Evolutionary conservation across 2,329 filamentous ascomycete genomes (phyloP), one percentile per base, ranked within the genome.

Genomic region (Grosmannia serpens): DNA sequence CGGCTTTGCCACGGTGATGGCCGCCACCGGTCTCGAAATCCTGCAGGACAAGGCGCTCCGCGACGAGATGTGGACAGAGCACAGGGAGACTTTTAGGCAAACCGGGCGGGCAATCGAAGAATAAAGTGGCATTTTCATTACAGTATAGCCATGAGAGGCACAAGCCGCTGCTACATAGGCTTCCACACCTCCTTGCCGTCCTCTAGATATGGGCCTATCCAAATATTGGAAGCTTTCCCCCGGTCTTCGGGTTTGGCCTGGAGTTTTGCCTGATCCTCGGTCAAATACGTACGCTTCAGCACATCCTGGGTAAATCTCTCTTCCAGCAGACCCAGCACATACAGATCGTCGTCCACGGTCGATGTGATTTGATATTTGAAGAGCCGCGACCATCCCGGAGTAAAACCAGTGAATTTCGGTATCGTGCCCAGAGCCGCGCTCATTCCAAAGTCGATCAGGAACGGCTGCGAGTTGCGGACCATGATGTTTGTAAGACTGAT

Each of bases 401-500:
- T 20, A 10, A 4, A 4, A 10, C 35, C 10, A 41, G 13, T 10
- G 35, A 7, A 7, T 11, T 41, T 4, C 17, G 4, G 11, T 41
- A 41, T 41, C 10, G 3, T 41, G 35, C 13, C 35, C 35, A 4
- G 3, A 41, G 11, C 5, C 3, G 3, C 35, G 35, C 35, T 41
- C 35, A 41, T 4, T 17, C 35, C 35, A 41, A 63, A 61, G 53
- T 63, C 60, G 35, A 62, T 58, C 29, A 62, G 49, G 7, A 62
- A 29, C 2, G 62, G 52, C 57, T 29, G 27, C 2, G 24, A 31
- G 31, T 46, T 31, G 20, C 31, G 29, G 15, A 62, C n/a, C 47
- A 64, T 56, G 50, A 64, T 53, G 26, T 64, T 63, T 7, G 26
- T 20, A n/a, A 61, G 60, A 27, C 61, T 59, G 27, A 64, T 27